Percentiles rank a stretch among this genome's conserved stretches.
Evolutionary conservation across 768 basidiomycete species (phyloP).

Genomic region (Trametes villosa): DNA sequence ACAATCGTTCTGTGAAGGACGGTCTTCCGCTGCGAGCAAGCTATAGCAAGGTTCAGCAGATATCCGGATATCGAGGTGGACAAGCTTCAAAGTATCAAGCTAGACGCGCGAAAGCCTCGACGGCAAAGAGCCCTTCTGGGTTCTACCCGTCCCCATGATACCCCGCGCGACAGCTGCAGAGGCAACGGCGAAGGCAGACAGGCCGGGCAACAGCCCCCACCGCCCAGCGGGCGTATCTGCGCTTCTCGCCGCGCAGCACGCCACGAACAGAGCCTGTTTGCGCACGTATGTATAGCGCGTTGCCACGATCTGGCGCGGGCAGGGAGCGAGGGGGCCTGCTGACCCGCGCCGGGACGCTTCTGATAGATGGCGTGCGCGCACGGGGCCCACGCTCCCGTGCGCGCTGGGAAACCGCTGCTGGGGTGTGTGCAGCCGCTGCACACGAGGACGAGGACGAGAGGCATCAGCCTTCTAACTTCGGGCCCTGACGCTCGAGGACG

Average conservation of each 20-base stretch:
- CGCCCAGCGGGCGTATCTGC: neutral
- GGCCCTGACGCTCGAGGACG: neutral
- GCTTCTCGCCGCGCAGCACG: constrained; percentile 9
- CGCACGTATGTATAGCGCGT: neutral
- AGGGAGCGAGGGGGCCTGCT: too few species aligned
- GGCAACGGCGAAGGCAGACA: neutral
- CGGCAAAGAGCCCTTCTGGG: too few species aligned
- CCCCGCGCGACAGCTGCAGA: neutral
- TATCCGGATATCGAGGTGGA: too few species aligned
- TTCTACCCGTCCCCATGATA: too few species aligned
- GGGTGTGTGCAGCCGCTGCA: too few species aligned
- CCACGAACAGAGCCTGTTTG: neutral
- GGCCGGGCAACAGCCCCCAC: neutral
- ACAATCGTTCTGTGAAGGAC: too few species aligned
- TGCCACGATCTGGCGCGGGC: neutral
- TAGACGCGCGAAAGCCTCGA: too few species aligned
- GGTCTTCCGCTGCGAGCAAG: too few species aligned
- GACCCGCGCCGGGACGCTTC: neutral
- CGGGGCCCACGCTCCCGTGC: neutral
- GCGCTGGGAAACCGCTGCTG: neutral
- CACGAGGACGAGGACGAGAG: too few species aligned
- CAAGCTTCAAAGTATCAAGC: too few species aligned
- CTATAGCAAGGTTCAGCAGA: too few species aligned
- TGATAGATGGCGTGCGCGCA: constrained; percentile 12
- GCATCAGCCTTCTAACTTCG: neutral